Evolutionary conservation across 2,329 filamentous ascomycete species (phyloP).

Genomic region (Cercospora berteroae): DNA sequence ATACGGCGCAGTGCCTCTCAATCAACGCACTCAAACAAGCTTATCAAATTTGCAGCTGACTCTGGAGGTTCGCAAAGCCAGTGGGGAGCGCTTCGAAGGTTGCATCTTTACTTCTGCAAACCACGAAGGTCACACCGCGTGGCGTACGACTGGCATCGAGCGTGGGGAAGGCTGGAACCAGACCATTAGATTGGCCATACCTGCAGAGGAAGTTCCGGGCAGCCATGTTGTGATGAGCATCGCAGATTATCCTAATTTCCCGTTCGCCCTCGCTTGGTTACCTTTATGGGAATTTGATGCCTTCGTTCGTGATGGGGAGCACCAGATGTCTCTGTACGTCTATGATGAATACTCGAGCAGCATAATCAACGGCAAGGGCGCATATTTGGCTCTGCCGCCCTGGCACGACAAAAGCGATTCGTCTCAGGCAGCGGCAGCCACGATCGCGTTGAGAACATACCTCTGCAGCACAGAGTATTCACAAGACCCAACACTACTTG

Average conservation of each 20-base stretch:
- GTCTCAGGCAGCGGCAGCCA: conserved; percentile 72
- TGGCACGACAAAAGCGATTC: conserved; percentile 69
- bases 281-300: conserved; percentile 90
- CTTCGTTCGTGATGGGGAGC: conserved; percentile 81
- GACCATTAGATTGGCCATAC: conserved; percentile 76
- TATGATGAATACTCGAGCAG: conserved; percentile 87
- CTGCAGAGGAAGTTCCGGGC: conserved; percentile 73
- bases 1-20: conserved; percentile 73
- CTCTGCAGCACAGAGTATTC: conserved; percentile 94
- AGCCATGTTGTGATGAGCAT: conserved; percentile 88
- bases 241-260: conserved; percentile 78
- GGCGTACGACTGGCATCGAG: conserved; percentile 79
- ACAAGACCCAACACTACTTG: conserved; percentile 82
- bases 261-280: conserved; percentile 89
- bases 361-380: conserved; percentile 71
- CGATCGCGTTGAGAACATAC: conserved; percentile 74
- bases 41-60: conserved; percentile 81
- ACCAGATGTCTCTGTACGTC: conserved; percentile 79
- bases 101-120: conserved; percentile 89
- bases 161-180: conserved; percentile 83
- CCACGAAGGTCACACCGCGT: conserved; percentile 72
- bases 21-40: conserved; percentile 55
- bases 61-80: conserved; percentile 76
- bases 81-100: conserved; percentile 78
- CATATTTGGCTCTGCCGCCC: conserved; percentile 82